Evolutionary conservation across 352 stramenopile species (phyloP), one percentile per base, ranked within the genome.

Genomic region (Pilasporangium apinafurcum): DNA sequence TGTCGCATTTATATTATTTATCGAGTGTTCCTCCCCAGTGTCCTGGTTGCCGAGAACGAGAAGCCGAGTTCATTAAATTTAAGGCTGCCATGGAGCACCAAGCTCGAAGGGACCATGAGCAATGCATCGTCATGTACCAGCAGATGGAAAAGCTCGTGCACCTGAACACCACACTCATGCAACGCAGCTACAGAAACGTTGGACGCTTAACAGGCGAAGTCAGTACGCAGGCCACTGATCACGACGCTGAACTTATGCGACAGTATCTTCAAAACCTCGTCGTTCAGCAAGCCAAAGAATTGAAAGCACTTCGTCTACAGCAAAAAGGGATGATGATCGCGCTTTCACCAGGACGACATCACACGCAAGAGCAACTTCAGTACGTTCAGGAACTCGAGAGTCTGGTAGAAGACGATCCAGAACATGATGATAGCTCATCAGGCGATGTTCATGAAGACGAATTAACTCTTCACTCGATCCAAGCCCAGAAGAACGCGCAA

Each of bases 121-220:
- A 66, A 20, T 79, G 69, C 18, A 32, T 60, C 1, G 48, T 43
- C 6, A 75, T 82, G 51, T 72, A 59, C 32, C 56, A 74, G 28
- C 60, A 71, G 18, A 66, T 82, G 52, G 51, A 82, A 48, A 48
- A 54, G 20, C 52, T 82, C 20, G 65, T 59, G 25, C 45, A 37
- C 12, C 48, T 79, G 13, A 79, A 79, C 25, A 26, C 52, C 24
- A 48, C 54, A 13, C 36, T 69, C 0, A 17, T 43, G 8, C 25
- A 38, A 2, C 17, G 37, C 1, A 50, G 27, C 6, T 53, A 38
- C 0, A 37, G 28, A 18, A 29, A 14, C 8, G 16, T 10, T 6
- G 4, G 8, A 12, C 32, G n/a, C 5, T 12, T 20, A 27, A 5
- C 20, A 32, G 17, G 21, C 21, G 7, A 10, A 10, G 1, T n/a